Conservation (phyloP, 495 filamentous ascomycete species). For the Podospora comata region DNA sequence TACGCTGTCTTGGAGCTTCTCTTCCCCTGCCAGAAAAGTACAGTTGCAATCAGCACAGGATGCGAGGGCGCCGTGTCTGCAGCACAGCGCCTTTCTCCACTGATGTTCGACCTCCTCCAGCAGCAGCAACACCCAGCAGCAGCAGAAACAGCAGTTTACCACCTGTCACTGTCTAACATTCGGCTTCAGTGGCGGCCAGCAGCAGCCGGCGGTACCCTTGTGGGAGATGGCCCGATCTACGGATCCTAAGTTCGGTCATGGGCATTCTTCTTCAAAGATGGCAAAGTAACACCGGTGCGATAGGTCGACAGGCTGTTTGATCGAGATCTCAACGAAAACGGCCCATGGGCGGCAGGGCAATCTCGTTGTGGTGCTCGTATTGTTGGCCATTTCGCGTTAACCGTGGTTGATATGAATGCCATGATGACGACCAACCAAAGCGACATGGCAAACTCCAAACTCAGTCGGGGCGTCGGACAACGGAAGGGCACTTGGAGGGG, state of each 20-base stretch:
- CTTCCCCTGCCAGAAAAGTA: not conserved
- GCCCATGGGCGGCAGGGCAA: not conserved
- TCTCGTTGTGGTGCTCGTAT: not conserved
- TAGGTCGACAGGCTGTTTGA: not conserved
- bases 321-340: not conserved
- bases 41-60: not conserved
- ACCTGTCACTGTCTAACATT: too few species aligned
- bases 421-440: not conserved
- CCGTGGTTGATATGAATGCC: not conserved
- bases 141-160: not conserved
- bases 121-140: not conserved
- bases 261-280: not conserved
- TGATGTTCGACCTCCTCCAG: too few species aligned
- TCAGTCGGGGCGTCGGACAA: slow-evolving; percentile 1
- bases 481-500: slow-evolving; percentile 7
- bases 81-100: not conserved
- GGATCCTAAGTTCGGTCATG: not conserved
- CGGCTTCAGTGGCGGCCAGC: not conserved
- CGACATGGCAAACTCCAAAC: not conserved
- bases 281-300: not conserved
- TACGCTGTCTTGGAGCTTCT: not conserved
- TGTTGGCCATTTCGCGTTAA: not conserved
- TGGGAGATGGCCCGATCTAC: not conserved
- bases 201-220: not conserved
- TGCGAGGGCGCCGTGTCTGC: not conserved